Conservation (phyloP, 257 asterid genomes). For the Cinchona pubescens region DNA sequence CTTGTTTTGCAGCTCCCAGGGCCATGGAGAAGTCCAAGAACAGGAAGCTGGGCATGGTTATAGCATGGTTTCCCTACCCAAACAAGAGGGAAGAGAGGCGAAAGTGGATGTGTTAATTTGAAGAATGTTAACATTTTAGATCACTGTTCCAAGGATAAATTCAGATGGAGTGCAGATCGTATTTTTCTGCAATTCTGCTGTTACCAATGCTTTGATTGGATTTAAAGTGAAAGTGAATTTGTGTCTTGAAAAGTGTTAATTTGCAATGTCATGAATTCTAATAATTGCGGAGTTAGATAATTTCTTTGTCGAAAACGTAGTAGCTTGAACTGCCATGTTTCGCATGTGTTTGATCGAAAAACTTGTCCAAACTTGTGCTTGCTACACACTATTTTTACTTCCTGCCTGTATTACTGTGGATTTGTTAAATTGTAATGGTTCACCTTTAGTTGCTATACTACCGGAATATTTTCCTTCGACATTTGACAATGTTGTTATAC, state of each 20-base stretch:
- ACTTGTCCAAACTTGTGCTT: slow-evolving; percentile 6
- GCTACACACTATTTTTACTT: slow-evolving; percentile 5
- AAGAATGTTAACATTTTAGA: slow-evolving; percentile 8
- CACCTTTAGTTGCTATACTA: too few species aligned
- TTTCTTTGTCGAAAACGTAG: slow-evolving; percentile 5
- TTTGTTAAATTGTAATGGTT: slow-evolving; percentile 9
- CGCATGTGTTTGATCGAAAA: slow-evolving; percentile 7
- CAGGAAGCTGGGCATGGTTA: slow-evolving; percentile 24
- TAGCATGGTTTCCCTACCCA: slow-evolving; percentile 2
- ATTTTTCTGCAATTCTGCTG: slow-evolving; percentile 3
- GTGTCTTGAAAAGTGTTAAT: neutral
- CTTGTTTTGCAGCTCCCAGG: slow-evolving; percentile 48
- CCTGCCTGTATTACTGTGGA: slow-evolving; percentile 11
- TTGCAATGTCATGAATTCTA: slow-evolving; percentile 5
- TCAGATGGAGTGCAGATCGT: slow-evolving; percentile 12
- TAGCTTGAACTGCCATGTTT: slow-evolving; percentile 1
- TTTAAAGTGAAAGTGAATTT: slow-evolving; percentile 13
- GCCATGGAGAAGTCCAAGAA: slow-evolving; percentile 49
- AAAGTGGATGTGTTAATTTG: neutral
- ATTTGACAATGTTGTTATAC: too few species aligned
- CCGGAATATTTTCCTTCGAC: too few species aligned
- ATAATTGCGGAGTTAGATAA: slow-evolving; percentile 13
- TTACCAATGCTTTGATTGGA: slow-evolving; percentile 5
- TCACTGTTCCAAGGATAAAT: neutral
- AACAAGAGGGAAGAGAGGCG: neutral